phyloP scores from a whole-genome alignment of 805 yeast genomes.

The Limtongia smithiae region DNA sequence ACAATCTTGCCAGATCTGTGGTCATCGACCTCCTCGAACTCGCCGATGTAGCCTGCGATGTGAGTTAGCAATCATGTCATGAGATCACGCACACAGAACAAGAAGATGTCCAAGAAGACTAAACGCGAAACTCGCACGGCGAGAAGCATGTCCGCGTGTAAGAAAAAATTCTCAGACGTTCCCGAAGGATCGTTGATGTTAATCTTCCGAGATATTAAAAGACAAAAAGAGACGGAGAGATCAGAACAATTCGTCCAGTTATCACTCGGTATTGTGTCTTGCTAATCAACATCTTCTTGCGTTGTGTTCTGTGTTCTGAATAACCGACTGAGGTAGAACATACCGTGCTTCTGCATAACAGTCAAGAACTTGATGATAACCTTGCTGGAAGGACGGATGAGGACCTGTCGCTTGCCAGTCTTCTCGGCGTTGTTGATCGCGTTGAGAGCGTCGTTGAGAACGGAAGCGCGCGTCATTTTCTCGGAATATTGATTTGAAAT shows the following conservation, averaged over 20 bases:
- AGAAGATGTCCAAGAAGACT: conserved; percentile 35
- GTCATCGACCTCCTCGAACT: conserved; percentile 96
- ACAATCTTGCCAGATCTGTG: conserved; percentile 99
- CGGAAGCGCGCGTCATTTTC: conserved; percentile 97
- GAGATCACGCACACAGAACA: neutral
- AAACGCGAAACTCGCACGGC: conserved; percentile 34
- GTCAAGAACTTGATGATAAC: conserved; percentile 94
- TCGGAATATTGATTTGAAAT: too few species aligned
- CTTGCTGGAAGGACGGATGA: conserved; percentile 97
- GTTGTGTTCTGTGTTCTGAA: neutral
- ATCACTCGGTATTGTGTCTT: conserved; percentile 67
- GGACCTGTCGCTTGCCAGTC: conserved; percentile 98
- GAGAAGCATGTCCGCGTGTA: conserved; percentile 37
- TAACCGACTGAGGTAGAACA: conserved; percentile 34
- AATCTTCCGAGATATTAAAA: conserved; percentile 94
- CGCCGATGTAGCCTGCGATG: conserved; percentile 88
- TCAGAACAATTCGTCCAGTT: conserved; percentile 96
- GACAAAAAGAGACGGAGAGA: conserved; percentile 83
- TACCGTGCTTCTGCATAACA: conserved; percentile 97
- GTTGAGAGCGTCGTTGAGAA: conserved; percentile 97
- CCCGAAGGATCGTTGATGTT: conserved; percentile 27
- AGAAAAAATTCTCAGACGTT: conserved; percentile 33
- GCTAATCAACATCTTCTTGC: neutral
- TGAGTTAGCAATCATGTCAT: conserved; percentile 6
- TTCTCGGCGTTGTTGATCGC: conserved; percentile 98